Percentiles rank a stretch among this genome's conserved stretches.
These are phyloP conservation scores for Epithele typhae DNA, from an alignment of 768 basidiomycete genomes.

Conservation along the genomic window DNA sequence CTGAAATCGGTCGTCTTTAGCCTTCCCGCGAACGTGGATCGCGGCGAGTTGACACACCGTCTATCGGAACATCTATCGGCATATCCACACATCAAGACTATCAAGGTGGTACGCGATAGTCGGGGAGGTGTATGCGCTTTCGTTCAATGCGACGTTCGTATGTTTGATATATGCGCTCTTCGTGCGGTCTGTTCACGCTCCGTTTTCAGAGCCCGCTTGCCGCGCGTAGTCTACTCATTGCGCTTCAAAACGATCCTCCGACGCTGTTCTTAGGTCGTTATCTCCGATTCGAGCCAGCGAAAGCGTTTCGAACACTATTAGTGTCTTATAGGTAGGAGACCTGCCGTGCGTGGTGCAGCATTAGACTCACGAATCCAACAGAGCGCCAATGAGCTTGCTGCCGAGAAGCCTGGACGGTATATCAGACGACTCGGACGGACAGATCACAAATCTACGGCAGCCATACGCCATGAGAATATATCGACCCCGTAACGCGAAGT, in stretches of 20 bases:
- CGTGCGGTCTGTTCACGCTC: background rate
- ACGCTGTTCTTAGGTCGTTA: slow-evolving; percentile 68
- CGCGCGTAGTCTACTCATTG: slow-evolving; percentile 56
- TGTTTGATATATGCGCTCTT: too few species aligned
- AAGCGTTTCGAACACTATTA: slow-evolving; percentile 68
- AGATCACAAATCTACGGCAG: too few species aligned
- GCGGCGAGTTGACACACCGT: slow-evolving; percentile 53
- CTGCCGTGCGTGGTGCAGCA: too few species aligned
- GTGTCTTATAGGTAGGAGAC: slow-evolving; percentile 74
- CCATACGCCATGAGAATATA: slow-evolving; percentile 57
- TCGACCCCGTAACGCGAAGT: slow-evolving; percentile 29
- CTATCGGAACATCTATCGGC: slow-evolving; percentile 65
- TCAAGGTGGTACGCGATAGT: slow-evolving; percentile 70
- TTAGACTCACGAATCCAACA: too few species aligned
- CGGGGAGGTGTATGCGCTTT: slow-evolving; percentile 82
- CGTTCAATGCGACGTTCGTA: slow-evolving; percentile 74
- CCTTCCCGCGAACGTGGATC: slow-evolving; percentile 66
- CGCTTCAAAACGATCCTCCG: slow-evolving; percentile 49
- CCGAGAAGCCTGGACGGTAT: too few species aligned
- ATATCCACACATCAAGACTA: slow-evolving; percentile 58
- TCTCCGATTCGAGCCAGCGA: slow-evolving; percentile 74
- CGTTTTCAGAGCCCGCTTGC: slow-evolving; percentile 47
- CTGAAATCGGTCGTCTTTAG: slow-evolving; percentile 35
- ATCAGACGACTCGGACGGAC: too few species aligned
- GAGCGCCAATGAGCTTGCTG: slow-evolving; percentile 20